phyloP scores from a whole-genome alignment of 1,139 yeast species.

The Pichiaceae sp. region DNA sequence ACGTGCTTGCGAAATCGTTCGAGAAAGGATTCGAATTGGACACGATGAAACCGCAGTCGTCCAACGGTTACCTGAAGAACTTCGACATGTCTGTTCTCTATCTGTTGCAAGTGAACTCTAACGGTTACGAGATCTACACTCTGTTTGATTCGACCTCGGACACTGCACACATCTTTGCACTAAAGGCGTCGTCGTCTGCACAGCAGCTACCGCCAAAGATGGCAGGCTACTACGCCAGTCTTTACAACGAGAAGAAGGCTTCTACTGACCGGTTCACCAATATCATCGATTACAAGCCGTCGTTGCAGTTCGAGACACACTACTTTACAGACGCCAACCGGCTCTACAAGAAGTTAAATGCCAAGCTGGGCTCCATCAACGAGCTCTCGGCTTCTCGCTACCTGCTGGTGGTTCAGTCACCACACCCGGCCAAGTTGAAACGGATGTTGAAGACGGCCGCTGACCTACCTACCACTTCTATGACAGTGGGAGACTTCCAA shows the following conservation, averaged over 20 bases:
- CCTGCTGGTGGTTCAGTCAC: conserved; percentile 67
- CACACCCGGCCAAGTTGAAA: conserved; percentile 40
- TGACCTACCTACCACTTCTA: conserved; percentile 60
- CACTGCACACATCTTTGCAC: conserved; percentile 44
- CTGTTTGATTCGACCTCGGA: conserved; percentile 62
- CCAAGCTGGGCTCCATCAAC: conserved; percentile 45
- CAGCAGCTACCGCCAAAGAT: conserved; percentile 55
- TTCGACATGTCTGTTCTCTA: conserved; percentile 57
- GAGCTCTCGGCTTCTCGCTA: conserved; percentile 66
- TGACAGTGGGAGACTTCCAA: conserved; percentile 46
- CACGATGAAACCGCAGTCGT: conserved; percentile 39
- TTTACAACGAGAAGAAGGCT: conserved; percentile 38
- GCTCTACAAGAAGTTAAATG: conserved; percentile 46
- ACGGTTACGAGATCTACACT: conserved; percentile 69
- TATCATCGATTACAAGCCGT: conserved; percentile 43
- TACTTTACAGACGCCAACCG: conserved; percentile 45
- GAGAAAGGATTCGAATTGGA: conserved; percentile 73
- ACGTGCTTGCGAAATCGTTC: conserved; percentile 81
- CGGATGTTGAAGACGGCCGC: conserved; percentile 35
- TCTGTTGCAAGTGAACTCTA: conserved; percentile 63
- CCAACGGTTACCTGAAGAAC: conserved; percentile 43
- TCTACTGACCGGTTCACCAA: conserved; percentile 34
- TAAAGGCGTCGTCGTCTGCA: conserved; percentile 64
- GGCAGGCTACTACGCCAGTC: conserved; percentile 46
- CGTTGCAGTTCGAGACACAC: conserved; percentile 41